Evolutionary conservation across 495 filamentous ascomycete species (phyloP).

Genomic region (Pseudotulostoma volvatum): DNA sequence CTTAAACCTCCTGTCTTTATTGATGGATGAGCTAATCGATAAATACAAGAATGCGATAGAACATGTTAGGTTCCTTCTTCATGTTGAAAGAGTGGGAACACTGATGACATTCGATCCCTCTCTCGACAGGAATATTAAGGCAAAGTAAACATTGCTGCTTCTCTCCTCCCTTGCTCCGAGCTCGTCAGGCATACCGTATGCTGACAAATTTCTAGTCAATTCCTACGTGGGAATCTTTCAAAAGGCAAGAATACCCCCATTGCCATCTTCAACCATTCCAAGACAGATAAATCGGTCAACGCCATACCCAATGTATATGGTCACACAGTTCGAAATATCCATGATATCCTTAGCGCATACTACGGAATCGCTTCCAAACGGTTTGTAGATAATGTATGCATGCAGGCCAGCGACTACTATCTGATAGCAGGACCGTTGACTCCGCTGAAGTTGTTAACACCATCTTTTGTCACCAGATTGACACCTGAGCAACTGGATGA

Average conservation of each 20-base stretch:
- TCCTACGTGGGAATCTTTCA: background rate
- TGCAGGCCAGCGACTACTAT: conserved; percentile 21
- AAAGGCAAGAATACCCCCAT: conserved; percentile 2
- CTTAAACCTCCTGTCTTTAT: conserved; percentile 18
- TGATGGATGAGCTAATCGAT: conserved; percentile 26
- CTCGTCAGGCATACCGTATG: too few relatives aligned
- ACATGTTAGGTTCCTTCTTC: conserved; percentile 30
- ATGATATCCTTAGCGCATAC: conserved; percentile 41
- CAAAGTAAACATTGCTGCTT: too few relatives aligned
- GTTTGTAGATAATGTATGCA: conserved; percentile 40
- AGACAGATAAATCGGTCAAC: conserved; percentile 9
- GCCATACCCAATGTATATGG: conserved; percentile 32
- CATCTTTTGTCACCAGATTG: conserved; percentile 19
- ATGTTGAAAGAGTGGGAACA: conserved; percentile 28
- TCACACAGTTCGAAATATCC: conserved; percentile 32
- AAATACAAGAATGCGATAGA: conserved; percentile 29
- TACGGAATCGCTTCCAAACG: conserved; percentile 41
- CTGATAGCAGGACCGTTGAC: conserved; percentile 19
- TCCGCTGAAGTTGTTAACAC: conserved; percentile 19
- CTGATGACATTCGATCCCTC: conserved; percentile 37
- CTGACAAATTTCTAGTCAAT: too few relatives aligned
- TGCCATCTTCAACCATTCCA: conserved; percentile 1
- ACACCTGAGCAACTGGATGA: conserved; percentile 20
- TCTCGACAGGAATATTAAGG: conserved; percentile 34
- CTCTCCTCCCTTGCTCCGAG: too few relatives aligned